These are phyloP conservation scores for Pseudovirgaria hyperparasitica DNA, from an alignment of 2,329 filamentous ascomycete species.

Conservation along the genomic window DNA sequence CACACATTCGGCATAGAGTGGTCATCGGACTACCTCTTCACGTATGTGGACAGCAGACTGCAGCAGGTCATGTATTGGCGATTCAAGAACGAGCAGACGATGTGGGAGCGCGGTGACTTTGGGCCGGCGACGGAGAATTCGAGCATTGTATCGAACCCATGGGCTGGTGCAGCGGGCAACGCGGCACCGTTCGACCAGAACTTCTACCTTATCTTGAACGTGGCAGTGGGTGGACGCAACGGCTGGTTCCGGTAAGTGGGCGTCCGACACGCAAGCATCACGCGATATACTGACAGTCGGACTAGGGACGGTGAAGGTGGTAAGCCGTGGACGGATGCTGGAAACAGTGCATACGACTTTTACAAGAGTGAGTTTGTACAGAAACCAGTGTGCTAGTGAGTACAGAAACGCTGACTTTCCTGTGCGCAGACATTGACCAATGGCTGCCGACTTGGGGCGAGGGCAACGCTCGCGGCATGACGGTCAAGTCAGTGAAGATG, in stretches of 20 bases:
- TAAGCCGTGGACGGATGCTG: slow-evolving; percentile 67
- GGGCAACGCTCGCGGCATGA: slow-evolving; percentile 42
- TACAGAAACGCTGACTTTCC: slow-evolving; percentile 57
- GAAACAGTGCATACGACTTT: background rate
- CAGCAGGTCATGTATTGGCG: slow-evolving; percentile 68
- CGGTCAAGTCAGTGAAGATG: slow-evolving; percentile 53
- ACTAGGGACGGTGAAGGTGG: slow-evolving; percentile 49
- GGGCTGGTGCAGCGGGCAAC: slow-evolving; percentile 46
- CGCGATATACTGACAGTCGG: background rate
- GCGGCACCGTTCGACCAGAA: slow-evolving; percentile 63
- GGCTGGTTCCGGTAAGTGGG: slow-evolving; percentile 56
- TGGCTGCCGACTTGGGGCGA: slow-evolving; percentile 63
- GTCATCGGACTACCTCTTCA: slow-evolving; percentile 81
- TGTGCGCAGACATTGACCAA: slow-evolving; percentile 53
- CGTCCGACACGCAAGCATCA: no score
- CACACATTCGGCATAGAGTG: slow-evolving; percentile 62
- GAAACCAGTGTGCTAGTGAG: slow-evolving; percentile 20
- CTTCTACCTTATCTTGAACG: slow-evolving; percentile 65
- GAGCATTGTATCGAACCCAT: slow-evolving; percentile 49
- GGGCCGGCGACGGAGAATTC: slow-evolving; percentile 52
- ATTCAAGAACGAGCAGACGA: slow-evolving; percentile 44
- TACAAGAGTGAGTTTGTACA: slow-evolving; percentile 3
- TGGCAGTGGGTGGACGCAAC: slow-evolving; percentile 66
- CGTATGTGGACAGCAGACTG: slow-evolving; percentile 69
- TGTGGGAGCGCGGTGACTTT: slow-evolving; percentile 59